Evolutionary conservation across 176 grass and related monocot genomes (phyloP), one percentile per base, ranked within the genome.

Genomic region (Cenchrus purpureus): DNA sequence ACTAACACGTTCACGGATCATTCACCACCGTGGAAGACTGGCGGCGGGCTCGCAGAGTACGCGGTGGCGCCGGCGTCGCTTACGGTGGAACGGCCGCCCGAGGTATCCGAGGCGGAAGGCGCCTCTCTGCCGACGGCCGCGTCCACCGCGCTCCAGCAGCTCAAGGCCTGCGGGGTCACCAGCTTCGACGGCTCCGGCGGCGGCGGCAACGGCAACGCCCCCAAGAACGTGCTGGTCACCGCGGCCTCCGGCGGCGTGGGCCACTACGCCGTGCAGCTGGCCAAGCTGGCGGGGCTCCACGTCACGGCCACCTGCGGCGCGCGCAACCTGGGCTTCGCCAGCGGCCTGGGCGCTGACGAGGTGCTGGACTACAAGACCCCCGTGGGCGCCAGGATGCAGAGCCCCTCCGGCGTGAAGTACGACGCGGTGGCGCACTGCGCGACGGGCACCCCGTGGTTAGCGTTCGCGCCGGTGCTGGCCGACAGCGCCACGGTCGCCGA

Each of bases 201-300:
- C 25, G 67, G 75, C 66, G 43, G 40, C 62, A 44, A 20, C 61
- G 25, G 12, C 12, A 22, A 32, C 45, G 57, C 44, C 4, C 77
- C 87, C 3, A 84, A 79, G 71, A 93, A 89, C 68, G 79, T 89
- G 52, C 83, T 98, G 40, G 85, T 98, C n/a, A 98, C 95, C 19
- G 95, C 93, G 2, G 95, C 95, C 3, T 98, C 95, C 0, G 93
- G 93, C 58, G 95, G 95, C 40, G 93, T 98, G 2, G 95, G 93
- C 17, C 93, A 93, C 80, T 95, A 82, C 71, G 87, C 91, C 40
- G 93, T 98, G 69, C 95, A 98, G 76, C 85, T 95, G 8, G 92
- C 91, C 10, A 98, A 95, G 85, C 76, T 92, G 0, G 91, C 89
- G 1, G 89, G 93, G 9, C 49, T 90, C 8, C 91, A 92, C 79